Evolutionary conservation across 768 basidiomycete genomes (phyloP), one percentile per base, ranked within the genome.

Genomic region (Kwoniella europaea): DNA sequence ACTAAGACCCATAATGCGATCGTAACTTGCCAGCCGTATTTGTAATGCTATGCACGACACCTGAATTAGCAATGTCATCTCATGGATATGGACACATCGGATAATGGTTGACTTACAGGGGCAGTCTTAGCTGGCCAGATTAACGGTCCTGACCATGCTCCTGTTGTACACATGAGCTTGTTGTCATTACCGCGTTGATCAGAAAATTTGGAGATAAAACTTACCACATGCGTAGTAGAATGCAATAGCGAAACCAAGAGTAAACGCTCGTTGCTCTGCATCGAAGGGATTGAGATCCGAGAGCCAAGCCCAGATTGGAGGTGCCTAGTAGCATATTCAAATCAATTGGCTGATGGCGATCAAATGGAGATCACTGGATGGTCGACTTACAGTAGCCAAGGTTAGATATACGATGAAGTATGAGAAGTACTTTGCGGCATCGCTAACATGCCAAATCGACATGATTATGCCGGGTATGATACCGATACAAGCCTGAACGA

Each of bases 201-300:
- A 46, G 53, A 63, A 41, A 16, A 50, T 18, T 13, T n/a, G 5
- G 15, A n/a, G 3, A 22, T 5, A 2, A 9, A 1, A 63, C 75
- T 63, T 57, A 73, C 75, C 73, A 50, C 78, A 61, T 7, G 76
- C 79, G 58, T 82, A 82, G 62, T 80, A 82, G 13, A 79, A 62
- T 0, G 77, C 71, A 60, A 82, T 80, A 22, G 71, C 68, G 67
- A 74, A 71, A 44, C 77, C 79, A 27, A 82, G 57, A 59, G 78
- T 76, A 73, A 82, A 76, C 10, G 81, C 77, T 60, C 81, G 68
- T 29, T 73, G 74, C 43, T 82, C 81, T 12, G 79, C 76, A 62
- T 82, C 79, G 56, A 77, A 76, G 15, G 81, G 81, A 41, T 71
- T 71, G n/a, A 79, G 44, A 67, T 82, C 81, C 1, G 75, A 77